phyloP scores from a whole-genome alignment of 116 monocot species.

The Cymodocea nodosa region DNA sequence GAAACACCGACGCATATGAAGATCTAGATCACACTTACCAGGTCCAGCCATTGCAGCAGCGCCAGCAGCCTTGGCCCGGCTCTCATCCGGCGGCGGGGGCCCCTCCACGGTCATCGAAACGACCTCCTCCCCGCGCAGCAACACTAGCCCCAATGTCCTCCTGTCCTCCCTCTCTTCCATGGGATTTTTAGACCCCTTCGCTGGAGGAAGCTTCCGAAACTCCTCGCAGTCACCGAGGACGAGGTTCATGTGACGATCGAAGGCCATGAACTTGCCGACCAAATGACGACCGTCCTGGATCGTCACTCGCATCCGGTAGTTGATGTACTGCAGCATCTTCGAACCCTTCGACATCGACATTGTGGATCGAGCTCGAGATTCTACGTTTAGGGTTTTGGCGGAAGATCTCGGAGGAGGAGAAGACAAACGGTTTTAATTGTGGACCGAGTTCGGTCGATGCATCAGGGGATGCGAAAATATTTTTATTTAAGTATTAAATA shows the following conservation, averaged over 20 bases:
- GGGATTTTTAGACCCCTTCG: conserved; percentile 18
- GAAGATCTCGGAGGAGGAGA: neutral
- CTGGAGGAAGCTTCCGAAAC: conserved; percentile 68
- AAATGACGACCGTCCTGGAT: conserved; percentile 95
- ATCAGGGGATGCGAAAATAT: too few species aligned
- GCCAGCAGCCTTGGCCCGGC: conserved; percentile 43
- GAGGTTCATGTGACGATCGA: conserved; percentile 99
- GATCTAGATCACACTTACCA: conserved; percentile 12
- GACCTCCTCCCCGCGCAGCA: conserved; percentile 94
- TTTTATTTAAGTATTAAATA: too few species aligned
- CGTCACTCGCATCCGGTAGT: conserved; percentile 99
- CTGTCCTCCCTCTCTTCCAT: conserved; percentile 65
- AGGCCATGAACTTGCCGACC: conserved; percentile 98
- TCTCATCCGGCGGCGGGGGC: conserved; percentile 82
- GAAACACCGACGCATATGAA: too few species aligned
- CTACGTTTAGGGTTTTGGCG: conserved; percentile 3
- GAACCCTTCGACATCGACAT: conserved; percentile 99
- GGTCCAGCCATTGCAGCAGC: conserved; percentile 43
- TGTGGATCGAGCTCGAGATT: neutral
- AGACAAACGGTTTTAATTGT: too few species aligned
- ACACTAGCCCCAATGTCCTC: conserved; percentile 77
- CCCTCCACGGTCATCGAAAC: conserved; percentile 99
- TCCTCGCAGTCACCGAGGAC: conserved; percentile 92
- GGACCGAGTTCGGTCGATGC: too few species aligned
- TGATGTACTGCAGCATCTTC: conserved; percentile 98